Evolutionary conservation across 31 red algal species (phyloP).

Genomic region (Asparagopsis taxiformis): DNA sequence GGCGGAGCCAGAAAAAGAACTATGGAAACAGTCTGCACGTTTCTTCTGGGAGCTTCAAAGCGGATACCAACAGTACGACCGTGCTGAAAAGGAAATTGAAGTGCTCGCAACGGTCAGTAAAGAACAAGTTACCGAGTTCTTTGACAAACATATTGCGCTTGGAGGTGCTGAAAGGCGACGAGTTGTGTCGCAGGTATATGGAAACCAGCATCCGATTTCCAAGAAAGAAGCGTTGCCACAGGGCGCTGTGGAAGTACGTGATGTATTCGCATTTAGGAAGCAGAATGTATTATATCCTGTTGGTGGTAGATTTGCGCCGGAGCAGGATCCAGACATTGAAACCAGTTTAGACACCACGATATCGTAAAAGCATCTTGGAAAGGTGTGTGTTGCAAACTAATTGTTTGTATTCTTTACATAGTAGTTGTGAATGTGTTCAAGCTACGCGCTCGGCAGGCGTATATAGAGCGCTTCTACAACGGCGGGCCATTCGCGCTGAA

Average conservation of each 20-base stretch:
- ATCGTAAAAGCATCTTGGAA: too few species aligned
- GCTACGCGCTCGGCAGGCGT: constrained; percentile 27
- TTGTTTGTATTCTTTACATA: neutral
- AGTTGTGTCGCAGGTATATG: constrained; percentile 61
- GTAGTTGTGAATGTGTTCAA: neutral
- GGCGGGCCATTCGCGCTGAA: constrained; percentile 69
- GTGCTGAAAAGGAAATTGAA: constrained; percentile 47
- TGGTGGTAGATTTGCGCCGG: neutral
- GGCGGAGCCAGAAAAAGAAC: constrained; percentile 60
- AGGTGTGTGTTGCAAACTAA: neutral
- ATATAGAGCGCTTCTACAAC: constrained; percentile 73
- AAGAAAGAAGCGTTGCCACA: constrained; percentile 8
- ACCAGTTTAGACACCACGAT: too few species aligned
- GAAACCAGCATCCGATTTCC: constrained; percentile 44
- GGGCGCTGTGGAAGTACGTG: neutral
- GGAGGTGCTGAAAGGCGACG: constrained; percentile 41
- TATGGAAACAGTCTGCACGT: constrained; percentile 30
- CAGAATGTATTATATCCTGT: constrained; percentile 5
- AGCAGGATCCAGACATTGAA: too few species aligned
- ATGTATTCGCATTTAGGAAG: constrained; percentile 9
- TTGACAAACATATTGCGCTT: constrained; percentile 45
- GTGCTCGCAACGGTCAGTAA: constrained; percentile 49
- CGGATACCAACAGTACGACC: constrained; percentile 50
- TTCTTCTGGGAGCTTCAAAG: constrained; percentile 56
- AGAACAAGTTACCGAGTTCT: constrained; percentile 60